phyloP scores from a whole-genome alignment of 768 basidiomycete genomes.

The Mycena venus region DNA sequence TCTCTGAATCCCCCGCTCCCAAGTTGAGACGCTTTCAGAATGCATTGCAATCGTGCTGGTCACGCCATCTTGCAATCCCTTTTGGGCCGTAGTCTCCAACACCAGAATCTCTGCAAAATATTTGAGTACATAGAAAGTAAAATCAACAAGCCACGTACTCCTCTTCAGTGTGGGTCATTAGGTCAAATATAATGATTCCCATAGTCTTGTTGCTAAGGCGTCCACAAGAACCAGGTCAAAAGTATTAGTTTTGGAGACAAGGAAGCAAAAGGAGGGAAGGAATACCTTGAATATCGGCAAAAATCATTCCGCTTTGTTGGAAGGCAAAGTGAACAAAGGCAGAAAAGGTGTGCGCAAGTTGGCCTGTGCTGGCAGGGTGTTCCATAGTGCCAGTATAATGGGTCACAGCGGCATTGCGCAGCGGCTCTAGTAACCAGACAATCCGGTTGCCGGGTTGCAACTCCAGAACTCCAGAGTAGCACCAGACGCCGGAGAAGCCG shows the following conservation, averaged over 20 bases:
- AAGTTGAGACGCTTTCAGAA: not conserved
- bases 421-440: conserved; percentile 9
- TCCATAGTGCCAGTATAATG: not conserved
- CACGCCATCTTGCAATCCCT: conserved; percentile 7
- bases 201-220: conserved; percentile 9
- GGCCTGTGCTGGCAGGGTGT: not conserved
- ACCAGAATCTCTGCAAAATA: conserved; percentile 1
- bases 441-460: not conserved
- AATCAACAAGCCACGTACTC: not conserved
- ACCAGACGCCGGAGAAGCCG: conserved; percentile 8
- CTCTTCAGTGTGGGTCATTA: conserved; percentile 12
- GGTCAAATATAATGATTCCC: conserved; percentile 12
- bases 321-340: not conserved
- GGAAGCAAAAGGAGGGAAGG: not conserved
- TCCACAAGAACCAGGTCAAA: not conserved
- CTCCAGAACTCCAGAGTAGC: not conserved
- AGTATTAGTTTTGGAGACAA: not conserved
- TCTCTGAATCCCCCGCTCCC: not conserved
- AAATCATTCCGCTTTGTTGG: not conserved
- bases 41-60: conserved; percentile 11
- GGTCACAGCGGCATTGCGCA: conserved; percentile 4
- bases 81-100: conserved; percentile 5
- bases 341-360: conserved; percentile 3
- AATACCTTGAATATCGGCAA: not conserved
- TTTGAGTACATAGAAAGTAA: not conserved